Base-by-base conservation (phyloP, 1,284 basidiomycete genomes). In the Ceratobasidium sp. region DNA sequence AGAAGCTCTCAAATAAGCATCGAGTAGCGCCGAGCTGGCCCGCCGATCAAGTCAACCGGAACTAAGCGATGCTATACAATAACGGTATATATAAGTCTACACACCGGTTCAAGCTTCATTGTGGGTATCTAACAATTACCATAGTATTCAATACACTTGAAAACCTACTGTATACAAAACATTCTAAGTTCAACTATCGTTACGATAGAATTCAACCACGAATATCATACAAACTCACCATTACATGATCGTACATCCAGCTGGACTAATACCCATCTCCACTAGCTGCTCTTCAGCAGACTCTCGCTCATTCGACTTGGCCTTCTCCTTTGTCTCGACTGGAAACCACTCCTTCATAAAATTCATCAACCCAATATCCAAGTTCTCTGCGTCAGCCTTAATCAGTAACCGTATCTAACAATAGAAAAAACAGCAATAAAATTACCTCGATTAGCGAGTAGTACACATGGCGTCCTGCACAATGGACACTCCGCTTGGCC, bases 341-440 rank as follows among this genome's bases (percentile, higher is more conserved):
- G 97, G 96, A 85, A 99, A 98, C 96, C 96, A 98, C 79, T 94
- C 92, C 80, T 93, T 90, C 91, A 98, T 95, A 82, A 96, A 97
- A 81, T 94, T 93, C 71, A 95, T 87, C 61, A 95, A 85, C 0
- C 91, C 94, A 87, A 90, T 91, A 82, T 97, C 95, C 56, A 97
- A 89, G 82, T 97, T 95, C 2, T 89, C 93, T 95, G 79, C 18
- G 58, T 10, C 28, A n/a, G 33, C 33, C 33, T 51, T 12, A 69
- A 23, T 49, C 58, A 23, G 56, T 55, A 64, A 42, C 39, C 68
- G 51, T 20, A 49, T 39, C n/a, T 60, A n/a, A 69, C 56, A 13
- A 78, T 63, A n/a, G 49, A 60, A 46, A 67, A 46, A 76, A 28
- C 33, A 33, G 33, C 33, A 33, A 33, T 26, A 46, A 33, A 88